Evolutionary conservation across 192 early-diverging fungal species (phyloP), one percentile per base, ranked within the genome.

Genomic region (Backusella australiensis): DNA sequence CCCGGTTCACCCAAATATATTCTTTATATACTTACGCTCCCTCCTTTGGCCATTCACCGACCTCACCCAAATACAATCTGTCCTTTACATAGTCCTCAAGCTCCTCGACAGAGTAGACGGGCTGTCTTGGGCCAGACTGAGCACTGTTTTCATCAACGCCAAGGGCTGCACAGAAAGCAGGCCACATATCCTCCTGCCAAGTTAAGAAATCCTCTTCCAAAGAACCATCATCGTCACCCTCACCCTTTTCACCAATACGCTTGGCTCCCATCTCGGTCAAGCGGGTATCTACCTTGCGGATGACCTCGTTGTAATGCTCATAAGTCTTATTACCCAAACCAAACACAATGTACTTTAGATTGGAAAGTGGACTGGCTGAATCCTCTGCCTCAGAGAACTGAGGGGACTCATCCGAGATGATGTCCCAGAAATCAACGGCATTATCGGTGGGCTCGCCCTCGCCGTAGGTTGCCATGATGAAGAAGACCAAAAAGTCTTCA

Each of bases 361-460:
- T 83, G 6, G 66, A 68, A 35, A 92, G 78, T 38, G 81, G 86
- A 71, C 86, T 87, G 7, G 90, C 91, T 34, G 81, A 80, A 66
- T 90, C 90, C 32, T 90, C 89, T 49, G 88, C 81, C 59, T 91
- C 84, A 38, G 87, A 80, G 63, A 92, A 84, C 71, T 94, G 93
- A 65, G 89, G 90, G 23, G 92, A 89, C 21, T 93, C 88, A 19
- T 91, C 91, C n/a, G 85, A 86, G 69, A 94, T 88, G 49, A 98
- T 81, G 26, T 96, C 94, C 89, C 93, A 98, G 79, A 98, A 98
- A 12, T 96, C 96, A 26, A 93, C 91, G 65, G 95, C 94, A 78
- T 98, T 98, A 83, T 99, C 98, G 4, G 98, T 98, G 21, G 98
- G 97, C 81, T 99, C 98, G 73, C 98, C 98, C 82, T 96, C 94